phyloP scores from a whole-genome alignment of 495 filamentous ascomycete genomes.

The Trichoderma gamsii region DNA sequence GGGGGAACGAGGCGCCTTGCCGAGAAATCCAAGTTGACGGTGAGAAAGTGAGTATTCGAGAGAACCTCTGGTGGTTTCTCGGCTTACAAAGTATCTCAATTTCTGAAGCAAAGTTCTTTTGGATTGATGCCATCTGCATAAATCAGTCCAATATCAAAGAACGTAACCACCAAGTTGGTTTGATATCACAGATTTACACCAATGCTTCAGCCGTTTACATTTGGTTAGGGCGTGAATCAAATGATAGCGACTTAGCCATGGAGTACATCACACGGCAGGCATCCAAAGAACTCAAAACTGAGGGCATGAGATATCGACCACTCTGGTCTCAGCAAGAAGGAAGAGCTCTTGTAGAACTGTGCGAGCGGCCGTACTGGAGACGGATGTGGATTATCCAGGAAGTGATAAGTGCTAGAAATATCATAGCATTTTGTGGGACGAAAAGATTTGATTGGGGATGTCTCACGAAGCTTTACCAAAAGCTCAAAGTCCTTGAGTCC shows the following conservation, averaged over 20 bases:
- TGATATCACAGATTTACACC: background rate
- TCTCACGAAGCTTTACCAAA: background rate
- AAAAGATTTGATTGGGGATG: background rate
- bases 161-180: background rate
- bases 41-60: background rate
- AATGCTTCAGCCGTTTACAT: background rate
- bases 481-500: background rate
- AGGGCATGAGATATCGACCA: background rate
- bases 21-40: background rate
- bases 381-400: background rate
- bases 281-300: background rate
- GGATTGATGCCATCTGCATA: background rate
- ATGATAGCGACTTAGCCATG: background rate
- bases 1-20: background rate
- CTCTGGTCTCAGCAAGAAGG: background rate
- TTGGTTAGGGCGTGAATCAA: background rate
- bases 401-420: background rate
- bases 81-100: background rate
- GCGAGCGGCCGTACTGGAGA: background rate
- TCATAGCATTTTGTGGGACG: background rate
- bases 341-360: background rate
- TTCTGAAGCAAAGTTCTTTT: background rate
- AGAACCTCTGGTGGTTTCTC: background rate
- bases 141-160: background rate
- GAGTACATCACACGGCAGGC: background rate